These are phyloP conservation scores for Phytopythium litorale DNA, from an alignment of 352 stramenopile species.

Conservation along the genomic window DNA sequence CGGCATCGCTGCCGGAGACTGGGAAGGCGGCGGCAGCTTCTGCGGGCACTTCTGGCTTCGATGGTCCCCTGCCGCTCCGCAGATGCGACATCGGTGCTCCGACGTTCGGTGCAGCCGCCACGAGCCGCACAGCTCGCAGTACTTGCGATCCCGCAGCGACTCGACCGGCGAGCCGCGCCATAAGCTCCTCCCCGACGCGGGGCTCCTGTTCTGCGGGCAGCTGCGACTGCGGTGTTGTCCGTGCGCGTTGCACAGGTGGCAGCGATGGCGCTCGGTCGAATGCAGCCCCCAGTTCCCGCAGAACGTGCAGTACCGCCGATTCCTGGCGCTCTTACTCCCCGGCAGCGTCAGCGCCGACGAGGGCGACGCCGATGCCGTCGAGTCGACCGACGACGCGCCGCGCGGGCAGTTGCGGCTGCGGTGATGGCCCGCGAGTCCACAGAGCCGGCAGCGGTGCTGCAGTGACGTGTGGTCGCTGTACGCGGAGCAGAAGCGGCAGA, in stretches of 20 bases:
- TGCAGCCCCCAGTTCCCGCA: conserved; percentile 54
- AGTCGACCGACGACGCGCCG: conserved; percentile 18
- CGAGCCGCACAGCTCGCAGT: conserved; percentile 56
- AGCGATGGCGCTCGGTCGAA: conserved; percentile 54
- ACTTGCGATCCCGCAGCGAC: conserved; percentile 33
- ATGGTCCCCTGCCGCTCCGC: conserved; percentile 51
- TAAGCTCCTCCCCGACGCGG: conserved; percentile 5
- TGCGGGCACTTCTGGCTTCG: conserved; percentile 59
- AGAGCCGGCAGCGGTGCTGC: conserved; percentile 67
- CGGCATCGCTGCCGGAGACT: not conserved
- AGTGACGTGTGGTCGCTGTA: conserved; percentile 61
- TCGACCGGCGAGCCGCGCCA: conserved; percentile 50
- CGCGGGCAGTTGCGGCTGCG: conserved; percentile 55
- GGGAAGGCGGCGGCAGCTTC: conserved; percentile 6
- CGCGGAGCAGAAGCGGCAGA: conserved; percentile 66
- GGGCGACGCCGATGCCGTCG: conserved; percentile 4
- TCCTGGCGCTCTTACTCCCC: conserved; percentile 6
- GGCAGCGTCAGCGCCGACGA: conserved; percentile 10
- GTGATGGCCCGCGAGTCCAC: conserved; percentile 47
- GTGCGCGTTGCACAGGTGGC: conserved; percentile 45
- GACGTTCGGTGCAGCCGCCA: conserved; percentile 49
- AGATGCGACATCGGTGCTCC: conserved; percentile 67
- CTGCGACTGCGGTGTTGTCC: conserved; percentile 56
- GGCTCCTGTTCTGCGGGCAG: conserved; percentile 18
- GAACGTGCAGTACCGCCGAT: conserved; percentile 48